A percentile compares a stretch with the other conserved stretches of the same genome.
These are phyloP conservation scores for Chalciporus chontae DNA, from an alignment of 768 basidiomycete species.

Conservation along the genomic window DNA sequence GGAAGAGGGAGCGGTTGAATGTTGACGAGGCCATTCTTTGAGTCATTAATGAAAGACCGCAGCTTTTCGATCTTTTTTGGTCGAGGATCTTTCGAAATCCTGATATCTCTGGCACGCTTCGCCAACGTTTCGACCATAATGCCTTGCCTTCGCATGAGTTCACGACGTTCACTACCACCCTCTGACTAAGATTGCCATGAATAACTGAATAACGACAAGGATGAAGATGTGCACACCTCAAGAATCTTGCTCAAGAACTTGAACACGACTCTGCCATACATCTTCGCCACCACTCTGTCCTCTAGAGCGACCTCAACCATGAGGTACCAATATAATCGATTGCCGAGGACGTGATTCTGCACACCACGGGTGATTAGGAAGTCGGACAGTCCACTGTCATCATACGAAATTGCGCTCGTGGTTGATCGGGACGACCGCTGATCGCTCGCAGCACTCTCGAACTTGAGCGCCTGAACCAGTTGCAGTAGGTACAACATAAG, in stretches of 20 bases:
- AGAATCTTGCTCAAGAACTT: slow-evolving; percentile 86
- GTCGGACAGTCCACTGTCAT: slow-evolving; percentile 90
- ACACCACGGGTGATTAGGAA: slow-evolving; percentile 88
- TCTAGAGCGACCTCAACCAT: slow-evolving; percentile 93
- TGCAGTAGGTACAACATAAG: slow-evolving; percentile 89
- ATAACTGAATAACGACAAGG: neutral
- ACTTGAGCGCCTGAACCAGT: slow-evolving; percentile 96
- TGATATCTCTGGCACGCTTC: slow-evolving; percentile 81
- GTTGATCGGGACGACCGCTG: slow-evolving; percentile 72
- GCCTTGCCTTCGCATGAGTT: slow-evolving; percentile 88
- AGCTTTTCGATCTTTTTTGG: slow-evolving; percentile 98
- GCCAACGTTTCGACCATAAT: slow-evolving; percentile 85
- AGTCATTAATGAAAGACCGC: slow-evolving; percentile 77
- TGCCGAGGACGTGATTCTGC: slow-evolving; percentile 79
- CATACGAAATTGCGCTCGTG: slow-evolving; percentile 75
- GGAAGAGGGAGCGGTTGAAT: slow-evolving; percentile 86
- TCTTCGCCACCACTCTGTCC: slow-evolving; percentile 82
- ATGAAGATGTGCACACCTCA: slow-evolving; percentile 52
- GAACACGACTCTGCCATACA: slow-evolving; percentile 89
- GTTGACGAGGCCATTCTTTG: slow-evolving; percentile 77
- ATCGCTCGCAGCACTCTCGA: slow-evolving; percentile 80
- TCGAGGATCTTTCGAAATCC: slow-evolving; percentile 86
- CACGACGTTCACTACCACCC: slow-evolving; percentile 77
- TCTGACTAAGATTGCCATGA: slow-evolving; percentile 45
- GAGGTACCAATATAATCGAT: slow-evolving; percentile 94